These are phyloP conservation scores for Exserohilum turcica DNA, from an alignment of 2,329 filamentous ascomycete species.

Conservation along the genomic window DNA sequence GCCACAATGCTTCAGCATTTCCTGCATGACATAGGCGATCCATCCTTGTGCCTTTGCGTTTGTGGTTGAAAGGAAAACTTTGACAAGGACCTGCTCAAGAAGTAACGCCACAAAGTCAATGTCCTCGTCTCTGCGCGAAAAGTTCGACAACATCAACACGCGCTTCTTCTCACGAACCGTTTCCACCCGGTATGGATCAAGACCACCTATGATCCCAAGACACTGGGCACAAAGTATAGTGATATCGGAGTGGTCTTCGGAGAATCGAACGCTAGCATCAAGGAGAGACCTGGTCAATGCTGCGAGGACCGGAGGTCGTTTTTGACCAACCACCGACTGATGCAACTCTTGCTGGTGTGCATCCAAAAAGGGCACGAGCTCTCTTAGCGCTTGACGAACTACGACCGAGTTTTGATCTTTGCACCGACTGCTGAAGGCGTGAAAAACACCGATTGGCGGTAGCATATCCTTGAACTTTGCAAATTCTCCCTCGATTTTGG, in stretches of 20 bases:
- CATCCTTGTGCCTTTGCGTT: constrained; percentile 89
- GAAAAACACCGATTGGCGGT: constrained; percentile 69
- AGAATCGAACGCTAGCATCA: constrained; percentile 83
- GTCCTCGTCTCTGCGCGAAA: constrained; percentile 75
- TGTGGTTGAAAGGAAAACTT: constrained; percentile 86
- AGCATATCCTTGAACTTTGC: constrained; percentile 67
- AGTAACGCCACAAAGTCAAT: constrained; percentile 85
- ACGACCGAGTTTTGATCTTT: constrained; percentile 85
- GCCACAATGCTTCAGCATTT: constrained; percentile 78
- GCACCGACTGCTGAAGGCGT: constrained; percentile 74
- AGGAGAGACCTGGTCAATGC: constrained; percentile 77
- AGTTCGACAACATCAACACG: constrained; percentile 88
- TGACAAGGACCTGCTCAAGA: constrained; percentile 84
- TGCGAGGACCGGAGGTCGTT: constrained; percentile 75
- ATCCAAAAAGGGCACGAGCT: constrained; percentile 75
- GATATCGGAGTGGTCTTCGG: constrained; percentile 69
- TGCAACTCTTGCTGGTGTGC: constrained; percentile 78
- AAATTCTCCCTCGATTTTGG: constrained; percentile 70
- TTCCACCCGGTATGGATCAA: constrained; percentile 90
- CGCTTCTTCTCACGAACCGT: constrained; percentile 75
- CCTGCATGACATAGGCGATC: constrained; percentile 92
- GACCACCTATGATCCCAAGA: constrained; percentile 84
- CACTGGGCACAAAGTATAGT: constrained; percentile 77
- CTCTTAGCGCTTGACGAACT: constrained; percentile 77
- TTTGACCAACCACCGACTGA: constrained; percentile 78